Evolutionary conservation across 306 rosid species (phyloP).

Genomic region (Ormosia semicastrata): DNA sequence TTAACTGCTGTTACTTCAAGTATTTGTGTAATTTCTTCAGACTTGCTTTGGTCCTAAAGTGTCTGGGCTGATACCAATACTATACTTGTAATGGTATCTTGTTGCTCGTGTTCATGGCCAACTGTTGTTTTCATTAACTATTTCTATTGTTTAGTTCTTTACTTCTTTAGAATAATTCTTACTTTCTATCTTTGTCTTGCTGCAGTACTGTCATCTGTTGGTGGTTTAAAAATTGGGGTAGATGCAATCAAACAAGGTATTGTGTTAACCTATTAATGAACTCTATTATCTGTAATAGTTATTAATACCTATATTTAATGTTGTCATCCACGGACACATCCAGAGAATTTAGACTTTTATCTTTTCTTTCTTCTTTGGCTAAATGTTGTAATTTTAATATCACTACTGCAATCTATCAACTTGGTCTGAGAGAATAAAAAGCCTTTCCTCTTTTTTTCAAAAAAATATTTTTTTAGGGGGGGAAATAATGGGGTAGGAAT

Average conservation of each 20-base stretch:
- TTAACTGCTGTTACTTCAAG: slow-evolving; percentile 3
- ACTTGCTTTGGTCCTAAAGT: slow-evolving; percentile 16
- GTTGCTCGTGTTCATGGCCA: slow-evolving; percentile 17
- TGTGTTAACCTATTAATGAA: slow-evolving; percentile 15
- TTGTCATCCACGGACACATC: not conserved
- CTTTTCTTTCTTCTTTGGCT: not conserved
- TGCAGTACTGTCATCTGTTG: slow-evolving; percentile 91
- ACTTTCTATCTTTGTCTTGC: slow-evolving; percentile 28
- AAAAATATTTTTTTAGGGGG: not conserved
- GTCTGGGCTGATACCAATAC: slow-evolving; percentile 10
- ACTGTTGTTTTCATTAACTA: not conserved
- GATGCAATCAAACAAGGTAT: slow-evolving; percentile 75
- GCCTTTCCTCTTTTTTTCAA: not conserved
- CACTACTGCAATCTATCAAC: not conserved
- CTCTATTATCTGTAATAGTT: slow-evolving; percentile 1
- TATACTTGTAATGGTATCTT: slow-evolving; percentile 9
- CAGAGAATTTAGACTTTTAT: not conserved
- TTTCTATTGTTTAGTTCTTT: not conserved
- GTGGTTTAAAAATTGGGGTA: slow-evolving; percentile 83
- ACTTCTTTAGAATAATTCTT: slow-evolving; percentile 25
- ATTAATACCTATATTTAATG: not conserved
- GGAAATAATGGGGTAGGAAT: not conserved
- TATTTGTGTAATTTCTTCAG: slow-evolving; percentile 7
- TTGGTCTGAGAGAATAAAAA: not conserved
- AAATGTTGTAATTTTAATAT: not conserved